phyloP scores from a whole-genome alignment of 1,284 basidiomycete species.

The Sporisorium sorghi region DNA sequence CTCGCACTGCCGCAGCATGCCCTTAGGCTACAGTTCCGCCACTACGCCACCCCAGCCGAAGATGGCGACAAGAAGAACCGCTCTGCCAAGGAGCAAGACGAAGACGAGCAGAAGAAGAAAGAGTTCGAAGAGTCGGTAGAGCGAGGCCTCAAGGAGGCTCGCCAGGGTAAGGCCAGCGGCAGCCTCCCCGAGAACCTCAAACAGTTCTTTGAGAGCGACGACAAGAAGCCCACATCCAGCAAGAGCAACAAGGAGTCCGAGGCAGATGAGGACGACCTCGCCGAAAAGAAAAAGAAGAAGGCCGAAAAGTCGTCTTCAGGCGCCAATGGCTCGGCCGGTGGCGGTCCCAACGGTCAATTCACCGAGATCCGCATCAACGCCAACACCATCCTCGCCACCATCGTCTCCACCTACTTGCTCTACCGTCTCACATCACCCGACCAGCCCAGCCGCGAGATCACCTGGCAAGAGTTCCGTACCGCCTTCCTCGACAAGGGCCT shows the following conservation, averaged over 20 bases:
- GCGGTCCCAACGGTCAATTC: constrained; percentile 43
- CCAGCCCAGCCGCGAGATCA: constrained; percentile 82
- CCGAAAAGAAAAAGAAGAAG: constrained; percentile 44
- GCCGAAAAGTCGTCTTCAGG: constrained; percentile 29
- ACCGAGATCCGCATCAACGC: constrained; percentile 63
- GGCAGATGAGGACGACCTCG: constrained; percentile 35
- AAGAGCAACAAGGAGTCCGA: constrained; percentile 40
- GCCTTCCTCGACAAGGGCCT: constrained; percentile 95
- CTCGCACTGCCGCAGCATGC: constrained; percentile 9
- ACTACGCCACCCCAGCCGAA: constrained; percentile 52
- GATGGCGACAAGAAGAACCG: constrained; percentile 37
- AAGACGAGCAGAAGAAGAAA: constrained; percentile 45
- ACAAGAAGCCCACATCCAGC: constrained; percentile 30
- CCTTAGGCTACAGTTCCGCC: constrained; percentile 16
- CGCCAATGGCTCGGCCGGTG: constrained; percentile 33
- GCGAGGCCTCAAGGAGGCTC: constrained; percentile 59
- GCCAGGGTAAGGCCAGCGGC: constrained; percentile 46
- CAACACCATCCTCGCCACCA: constrained; percentile 63
- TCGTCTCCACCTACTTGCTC: constrained; percentile 78
- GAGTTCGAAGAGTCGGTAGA: constrained; percentile 59
- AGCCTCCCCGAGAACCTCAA: constrained; percentile 59
- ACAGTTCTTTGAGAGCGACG: constrained; percentile 57
- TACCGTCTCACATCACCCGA: constrained; percentile 75
- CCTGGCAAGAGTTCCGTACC: constrained; percentile 98
- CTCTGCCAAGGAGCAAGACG: constrained; percentile 26